These are phyloP conservation scores for Luffa aegyptiaca DNA, from an alignment of 306 rosid genomes.

Conservation along the genomic window DNA sequence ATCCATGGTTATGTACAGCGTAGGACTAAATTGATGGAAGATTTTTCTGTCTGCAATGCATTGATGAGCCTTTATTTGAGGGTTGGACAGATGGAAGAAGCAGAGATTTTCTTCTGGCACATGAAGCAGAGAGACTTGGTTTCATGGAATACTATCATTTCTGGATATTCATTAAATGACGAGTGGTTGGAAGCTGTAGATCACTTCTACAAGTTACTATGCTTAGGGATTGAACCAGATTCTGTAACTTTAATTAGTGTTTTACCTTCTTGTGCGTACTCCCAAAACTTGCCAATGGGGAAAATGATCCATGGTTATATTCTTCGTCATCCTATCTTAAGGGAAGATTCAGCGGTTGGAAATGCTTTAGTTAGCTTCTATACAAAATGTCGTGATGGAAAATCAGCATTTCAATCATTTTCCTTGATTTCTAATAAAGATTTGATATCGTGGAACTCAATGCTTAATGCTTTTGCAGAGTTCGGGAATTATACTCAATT, in stretches of 20 bases:
- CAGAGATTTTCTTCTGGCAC: slow-evolving; percentile 46
- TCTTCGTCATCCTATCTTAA: slow-evolving; percentile 37
- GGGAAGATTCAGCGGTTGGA: slow-evolving; percentile 42
- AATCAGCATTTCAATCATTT: slow-evolving; percentile 44
- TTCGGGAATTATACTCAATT: slow-evolving; percentile 31
- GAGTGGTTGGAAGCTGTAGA: slow-evolving; percentile 69
- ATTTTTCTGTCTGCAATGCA: slow-evolving; percentile 64
- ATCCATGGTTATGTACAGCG: slow-evolving; percentile 57
- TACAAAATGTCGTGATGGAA: slow-evolving; percentile 42
- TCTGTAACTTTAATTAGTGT: slow-evolving; percentile 63
- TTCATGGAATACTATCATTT: slow-evolving; percentile 80
- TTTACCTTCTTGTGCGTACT: slow-evolving; percentile 63
- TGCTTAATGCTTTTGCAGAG: slow-evolving; percentile 55
- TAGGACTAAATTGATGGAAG: slow-evolving; percentile 37
- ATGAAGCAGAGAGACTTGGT: slow-evolving; percentile 73
- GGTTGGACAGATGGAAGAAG: slow-evolving; percentile 45
- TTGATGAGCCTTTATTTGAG: slow-evolving; percentile 65
- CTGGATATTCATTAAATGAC: slow-evolving; percentile 57
- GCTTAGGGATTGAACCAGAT: slow-evolving; percentile 36
- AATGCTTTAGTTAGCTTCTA: slow-evolving; percentile 75
- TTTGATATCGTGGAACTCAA: slow-evolving; percentile 90
- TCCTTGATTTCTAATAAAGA: slow-evolving; percentile 47
- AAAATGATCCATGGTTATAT: slow-evolving; percentile 60
- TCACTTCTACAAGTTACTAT: slow-evolving; percentile 37
- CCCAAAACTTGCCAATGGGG: slow-evolving; percentile 36